phyloP scores from a whole-genome alignment of 2,329 filamentous ascomycete genomes.

The Penicillium crustosum region DNA sequence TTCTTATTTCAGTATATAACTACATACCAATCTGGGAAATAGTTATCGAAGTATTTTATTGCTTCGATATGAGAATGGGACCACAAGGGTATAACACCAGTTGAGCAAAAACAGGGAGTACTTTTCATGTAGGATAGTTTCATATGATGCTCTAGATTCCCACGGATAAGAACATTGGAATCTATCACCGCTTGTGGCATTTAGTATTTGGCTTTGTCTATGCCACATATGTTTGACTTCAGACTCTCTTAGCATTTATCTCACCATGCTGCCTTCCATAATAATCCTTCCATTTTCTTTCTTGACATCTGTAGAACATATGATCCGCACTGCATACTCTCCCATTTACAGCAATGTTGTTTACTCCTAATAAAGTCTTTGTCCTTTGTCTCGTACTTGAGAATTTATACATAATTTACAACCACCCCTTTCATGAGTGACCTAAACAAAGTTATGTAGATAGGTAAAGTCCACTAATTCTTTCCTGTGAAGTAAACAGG shows the following conservation, averaged over 20 bases:
- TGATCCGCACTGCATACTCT: neutral
- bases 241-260: neutral
- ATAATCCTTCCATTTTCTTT: neutral
- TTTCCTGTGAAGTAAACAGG: neutral
- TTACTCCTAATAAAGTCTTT: neutral
- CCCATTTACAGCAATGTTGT: neutral
- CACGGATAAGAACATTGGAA: neutral
- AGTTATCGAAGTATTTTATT: neutral
- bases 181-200: neutral
- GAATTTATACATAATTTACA: neutral
- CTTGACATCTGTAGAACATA: neutral
- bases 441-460: neutral
- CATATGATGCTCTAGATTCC: neutral
- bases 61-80: too few species aligned
- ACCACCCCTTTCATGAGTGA: neutral
- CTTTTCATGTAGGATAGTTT: neutral
- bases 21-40: neutral
- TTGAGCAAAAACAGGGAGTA: neutral
- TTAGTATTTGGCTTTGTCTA: neutral
- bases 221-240: neutral
- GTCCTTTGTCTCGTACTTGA: too few species aligned
- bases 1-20: neutral
- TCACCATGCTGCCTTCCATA: neutral
- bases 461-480: neutral
- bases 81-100: neutral